Percentiles rank a stretch among this genome's conserved stretches.
Conservation (phyloP, 2,329 filamentous ascomycete species). For the Claviceps capensis region DNA sequence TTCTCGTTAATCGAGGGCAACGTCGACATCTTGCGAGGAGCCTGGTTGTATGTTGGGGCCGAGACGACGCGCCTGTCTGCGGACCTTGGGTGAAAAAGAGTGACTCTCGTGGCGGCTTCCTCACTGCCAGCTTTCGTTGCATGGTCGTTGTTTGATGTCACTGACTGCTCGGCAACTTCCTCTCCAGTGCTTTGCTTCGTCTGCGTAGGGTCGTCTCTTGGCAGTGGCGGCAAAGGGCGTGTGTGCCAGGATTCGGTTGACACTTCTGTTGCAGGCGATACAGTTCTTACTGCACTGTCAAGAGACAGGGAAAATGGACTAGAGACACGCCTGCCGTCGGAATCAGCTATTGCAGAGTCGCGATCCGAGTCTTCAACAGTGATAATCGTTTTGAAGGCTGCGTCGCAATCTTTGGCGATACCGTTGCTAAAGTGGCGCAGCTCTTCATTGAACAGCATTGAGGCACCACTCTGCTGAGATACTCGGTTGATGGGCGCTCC, state of each 20-base stretch:
- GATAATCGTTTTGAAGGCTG: constrained; percentile 66
- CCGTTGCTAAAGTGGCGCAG: constrained; percentile 72
- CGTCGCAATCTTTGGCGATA: constrained; percentile 80
- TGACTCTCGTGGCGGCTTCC: constrained; percentile 16
- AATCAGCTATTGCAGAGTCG: constrained; percentile 20
- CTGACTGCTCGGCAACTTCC: constrained; percentile 11
- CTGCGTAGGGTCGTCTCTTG: constrained; percentile 16
- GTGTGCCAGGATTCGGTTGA: constrained; percentile 28
- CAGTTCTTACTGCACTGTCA: constrained; percentile 16
- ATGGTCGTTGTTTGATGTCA: constrained; percentile 14
- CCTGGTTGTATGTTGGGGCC: constrained; percentile 33
- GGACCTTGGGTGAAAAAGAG: constrained; percentile 19
- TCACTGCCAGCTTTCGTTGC: constrained; percentile 10
- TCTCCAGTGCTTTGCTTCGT: constrained; percentile 9
- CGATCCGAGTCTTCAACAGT: constrained; percentile 24
- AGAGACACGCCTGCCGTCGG: constrained; percentile 19
- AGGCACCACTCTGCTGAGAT: constrained; percentile 12
- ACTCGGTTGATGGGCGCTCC: constrained; percentile 8
- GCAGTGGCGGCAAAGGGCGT: constrained; percentile 38
- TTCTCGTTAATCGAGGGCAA: constrained; percentile 38
- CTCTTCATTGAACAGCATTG: constrained; percentile 51
- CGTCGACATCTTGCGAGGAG: constrained; percentile 22
- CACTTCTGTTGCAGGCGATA: constrained; percentile 16
- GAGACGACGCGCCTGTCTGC: constrained; percentile 34
- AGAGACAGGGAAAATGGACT: constrained; percentile 31